These are phyloP conservation scores for Lentinula sp. DNA, from an alignment of 768 basidiomycete genomes.

Conservation along the genomic window DNA sequence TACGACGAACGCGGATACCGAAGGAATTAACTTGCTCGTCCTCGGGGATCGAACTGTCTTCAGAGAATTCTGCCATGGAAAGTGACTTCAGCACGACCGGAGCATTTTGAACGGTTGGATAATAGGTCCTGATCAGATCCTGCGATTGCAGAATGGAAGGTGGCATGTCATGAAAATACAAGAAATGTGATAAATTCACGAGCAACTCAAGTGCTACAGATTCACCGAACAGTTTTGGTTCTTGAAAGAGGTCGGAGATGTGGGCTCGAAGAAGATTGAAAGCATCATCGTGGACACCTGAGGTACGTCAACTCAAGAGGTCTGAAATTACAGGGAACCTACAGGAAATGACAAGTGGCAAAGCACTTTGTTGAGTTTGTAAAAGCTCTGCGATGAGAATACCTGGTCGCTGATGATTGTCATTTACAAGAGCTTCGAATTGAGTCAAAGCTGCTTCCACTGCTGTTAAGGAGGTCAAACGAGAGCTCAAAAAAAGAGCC, in stretches of 20 bases:
- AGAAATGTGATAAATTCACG: not conserved
- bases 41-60: not conserved
- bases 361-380: not conserved
- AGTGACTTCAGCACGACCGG: not conserved
- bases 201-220: not conserved
- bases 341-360: conserved; percentile 2
- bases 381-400: not conserved
- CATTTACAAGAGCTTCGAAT: not conserved
- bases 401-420: not conserved
- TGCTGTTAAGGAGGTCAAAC: not conserved
- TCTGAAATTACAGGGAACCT: not conserved
- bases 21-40: not conserved
- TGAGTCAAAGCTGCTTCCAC: not conserved
- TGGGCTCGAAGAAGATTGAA: not conserved
- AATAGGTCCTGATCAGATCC: not conserved
- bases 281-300: not conserved
- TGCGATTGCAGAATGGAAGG: not conserved
- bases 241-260: not conserved
- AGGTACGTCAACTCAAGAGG: not conserved
- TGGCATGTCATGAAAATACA: not conserved
- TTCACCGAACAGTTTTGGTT: not conserved
- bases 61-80: not conserved
- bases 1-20: not conserved
- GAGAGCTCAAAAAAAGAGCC: not conserved
- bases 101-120: not conserved